Evolutionary conservation across 345 rosid species (phyloP).

Genomic region (Lepidium aucheri): DNA sequence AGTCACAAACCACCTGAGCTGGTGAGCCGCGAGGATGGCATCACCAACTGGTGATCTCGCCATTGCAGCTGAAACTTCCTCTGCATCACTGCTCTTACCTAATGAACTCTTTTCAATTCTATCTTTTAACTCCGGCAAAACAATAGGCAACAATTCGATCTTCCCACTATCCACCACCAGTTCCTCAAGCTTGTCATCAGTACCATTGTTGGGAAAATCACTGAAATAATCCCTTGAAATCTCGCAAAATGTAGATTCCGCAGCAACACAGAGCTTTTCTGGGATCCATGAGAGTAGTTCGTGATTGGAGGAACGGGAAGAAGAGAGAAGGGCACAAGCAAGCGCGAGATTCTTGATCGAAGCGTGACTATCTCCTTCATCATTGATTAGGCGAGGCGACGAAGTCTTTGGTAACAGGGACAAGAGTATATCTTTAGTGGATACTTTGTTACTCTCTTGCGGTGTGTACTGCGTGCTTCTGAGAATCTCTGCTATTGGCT

Average conservation of each 20-base stretch:
- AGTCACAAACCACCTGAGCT: constrained; percentile 79
- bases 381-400: constrained; percentile 2
- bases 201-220: constrained; percentile 13
- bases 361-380: constrained; percentile 18
- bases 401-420: constrained; percentile 38
- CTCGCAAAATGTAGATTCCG: constrained; percentile 31
- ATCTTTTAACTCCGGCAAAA: constrained; percentile 52
- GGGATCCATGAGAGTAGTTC: constrained; percentile 75
- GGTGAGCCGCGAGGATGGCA: constrained; percentile 61
- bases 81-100: constrained; percentile 40
- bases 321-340: constrained; percentile 60
- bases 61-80: constrained; percentile 52
- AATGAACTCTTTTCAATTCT: constrained; percentile 57
- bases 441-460: constrained; percentile 35
- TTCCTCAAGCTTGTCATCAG: constrained; percentile 21
- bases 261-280: constrained; percentile 20
- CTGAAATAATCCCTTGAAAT: constrained; percentile 31
- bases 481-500: constrained; percentile 35
- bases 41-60: constrained; percentile 63
- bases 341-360: constrained; percentile 42
- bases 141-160: constrained; percentile 46
- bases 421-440: constrained; percentile 42
- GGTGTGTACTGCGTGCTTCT: constrained; percentile 34
- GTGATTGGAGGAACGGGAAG: constrained; percentile 47
- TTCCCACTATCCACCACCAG: constrained; percentile 26